Evolutionary conservation across 495 filamentous ascomycete species (phyloP).

Genomic region (Trichocladium antarcticum): DNA sequence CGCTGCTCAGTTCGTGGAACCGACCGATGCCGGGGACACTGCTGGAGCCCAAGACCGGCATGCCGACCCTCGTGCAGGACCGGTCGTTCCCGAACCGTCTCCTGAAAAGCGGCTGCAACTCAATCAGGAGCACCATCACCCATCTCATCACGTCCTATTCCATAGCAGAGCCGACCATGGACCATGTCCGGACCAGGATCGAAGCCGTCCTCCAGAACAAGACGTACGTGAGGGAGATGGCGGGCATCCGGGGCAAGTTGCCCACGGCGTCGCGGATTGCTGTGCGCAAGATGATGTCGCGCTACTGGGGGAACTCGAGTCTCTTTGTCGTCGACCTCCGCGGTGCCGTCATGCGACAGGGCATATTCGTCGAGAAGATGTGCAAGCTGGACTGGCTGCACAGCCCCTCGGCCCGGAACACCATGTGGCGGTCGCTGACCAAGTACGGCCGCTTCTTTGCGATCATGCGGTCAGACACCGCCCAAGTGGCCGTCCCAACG

Average conservation of each 20-base stretch:
- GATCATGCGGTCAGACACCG: constrained; percentile 48
- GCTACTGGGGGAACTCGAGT: constrained; percentile 68
- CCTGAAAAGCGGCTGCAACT: constrained; percentile 29
- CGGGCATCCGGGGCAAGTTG: constrained; percentile 10
- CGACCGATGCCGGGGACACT: constrained; percentile 58
- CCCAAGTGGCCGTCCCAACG: constrained; percentile 59
- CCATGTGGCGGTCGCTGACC: constrained; percentile 52
- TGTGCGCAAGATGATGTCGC: constrained; percentile 62
- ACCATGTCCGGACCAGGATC: constrained; percentile 32
- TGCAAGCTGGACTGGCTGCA: constrained; percentile 66
- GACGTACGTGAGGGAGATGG: constrained; percentile 21
- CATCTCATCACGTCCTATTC: constrained; percentile 19
- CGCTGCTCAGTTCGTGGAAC: constrained; percentile 27
- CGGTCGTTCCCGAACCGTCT: constrained; percentile 53
- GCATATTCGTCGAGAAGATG: constrained; percentile 76
- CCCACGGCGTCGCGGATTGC: constrained; percentile 33
- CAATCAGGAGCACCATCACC: constrained; percentile 28
- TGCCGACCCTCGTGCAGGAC: constrained; percentile 10
- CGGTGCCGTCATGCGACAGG: constrained; percentile 71
- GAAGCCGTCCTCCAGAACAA: constrained; percentile 30
- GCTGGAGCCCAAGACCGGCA: constrained; percentile 31
- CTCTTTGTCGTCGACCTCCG: constrained; percentile 63
- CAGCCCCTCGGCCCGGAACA: constrained; percentile 49
- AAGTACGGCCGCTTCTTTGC: constrained; percentile 62
- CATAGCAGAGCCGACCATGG: constrained; percentile 31